Percentiles rank a stretch among this genome's conserved stretches.
These are phyloP conservation scores for Aspergillus luchuensis DNA, from an alignment of 2,329 filamentous ascomycete genomes.

Conservation along the genomic window DNA sequence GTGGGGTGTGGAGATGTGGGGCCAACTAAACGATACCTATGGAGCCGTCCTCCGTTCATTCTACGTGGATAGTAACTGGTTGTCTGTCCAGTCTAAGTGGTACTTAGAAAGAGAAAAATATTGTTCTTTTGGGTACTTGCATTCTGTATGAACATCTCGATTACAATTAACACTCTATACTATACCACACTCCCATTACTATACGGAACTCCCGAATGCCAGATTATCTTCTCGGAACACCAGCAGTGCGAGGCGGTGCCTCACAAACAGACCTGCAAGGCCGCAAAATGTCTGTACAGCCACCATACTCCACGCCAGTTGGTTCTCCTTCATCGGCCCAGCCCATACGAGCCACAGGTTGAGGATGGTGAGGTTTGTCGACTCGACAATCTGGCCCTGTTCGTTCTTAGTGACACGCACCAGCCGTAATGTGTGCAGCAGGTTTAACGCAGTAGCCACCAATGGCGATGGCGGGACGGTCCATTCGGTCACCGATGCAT, in stretches of 20 bases:
- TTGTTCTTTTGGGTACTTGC: background rate
- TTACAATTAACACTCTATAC: background rate
- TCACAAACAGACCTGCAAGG: slow-evolving; percentile 77
- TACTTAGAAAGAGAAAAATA: background rate
- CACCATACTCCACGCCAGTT: slow-evolving; percentile 76
- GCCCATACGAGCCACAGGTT: slow-evolving; percentile 97
- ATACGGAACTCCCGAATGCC: slow-evolving; percentile 27
- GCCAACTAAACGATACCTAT: no score
- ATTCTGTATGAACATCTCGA: background rate
- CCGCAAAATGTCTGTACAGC: slow-evolving; percentile 76
- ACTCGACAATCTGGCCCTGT: slow-evolving; percentile 72
- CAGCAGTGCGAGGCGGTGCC: slow-evolving; percentile 81
- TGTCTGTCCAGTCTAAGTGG: background rate
- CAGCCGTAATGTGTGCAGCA: slow-evolving; percentile 69
- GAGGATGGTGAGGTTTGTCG: slow-evolving; percentile 86
- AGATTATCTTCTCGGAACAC: slow-evolving; percentile 88
- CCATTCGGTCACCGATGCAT: slow-evolving; percentile 83
- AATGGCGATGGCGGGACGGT: slow-evolving; percentile 66
- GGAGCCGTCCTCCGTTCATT: no score
- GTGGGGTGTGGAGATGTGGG: no score
- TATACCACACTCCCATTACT: background rate
- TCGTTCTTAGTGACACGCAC: slow-evolving; percentile 68
- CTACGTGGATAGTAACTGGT: no score
- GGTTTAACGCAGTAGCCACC: slow-evolving; percentile 64
- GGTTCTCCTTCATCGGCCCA: slow-evolving; percentile 85